Base-by-base conservation (phyloP, 192 early-diverging fungal genomes). In the Coemansia sp. region DNA sequence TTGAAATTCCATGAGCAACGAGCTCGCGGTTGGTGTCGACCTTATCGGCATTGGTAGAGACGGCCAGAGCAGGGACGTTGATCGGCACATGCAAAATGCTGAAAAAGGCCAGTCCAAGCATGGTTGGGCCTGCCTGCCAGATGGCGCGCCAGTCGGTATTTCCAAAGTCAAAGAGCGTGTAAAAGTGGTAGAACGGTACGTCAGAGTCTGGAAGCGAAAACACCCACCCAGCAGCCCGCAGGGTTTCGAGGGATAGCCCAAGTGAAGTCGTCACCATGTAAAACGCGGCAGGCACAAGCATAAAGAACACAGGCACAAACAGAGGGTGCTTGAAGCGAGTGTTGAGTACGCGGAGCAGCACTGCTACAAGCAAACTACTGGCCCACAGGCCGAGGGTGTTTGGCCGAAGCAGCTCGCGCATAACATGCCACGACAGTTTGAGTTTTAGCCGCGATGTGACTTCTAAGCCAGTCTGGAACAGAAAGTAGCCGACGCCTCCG, bases 71-170 rank as follows among this genome's bases (percentile, higher is more conserved):
- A 5, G 95, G 96, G 0, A 98, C 91, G 70, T 98, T 99, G 71
- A 99, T 97, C 4, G 97, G 96, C 5, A 99, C 97, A 77, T 99
- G 96, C 27, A 99, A 78, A 56, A 99, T 89, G 56, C 94, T 94
- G 83, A 98, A 98, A 67, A 98, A 98, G 9, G 94, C 91, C 70
- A 98, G 81, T 0, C 94, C 95, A 20, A 96, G 67, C 89, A 95
- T 94, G 13, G 93, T 94, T n/a, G 94, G 94, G 17, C 95, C 70
- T 1, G 95, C 92, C 22, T 86, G 74, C 46, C 78, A 44, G 36
- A 93, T 63, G 8, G 88, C 87, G 19, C 62, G 64, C 91, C 89
- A 93, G 76, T 92, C 85, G n/a, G 85, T 89, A 51, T 80, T 77
- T 31, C 56, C 70, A 50, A 91, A 77, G 80, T 90, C 89, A 80